Base-by-base conservation (phyloP, 306 rosid genomes). In the Casuarina glauca region DNA sequence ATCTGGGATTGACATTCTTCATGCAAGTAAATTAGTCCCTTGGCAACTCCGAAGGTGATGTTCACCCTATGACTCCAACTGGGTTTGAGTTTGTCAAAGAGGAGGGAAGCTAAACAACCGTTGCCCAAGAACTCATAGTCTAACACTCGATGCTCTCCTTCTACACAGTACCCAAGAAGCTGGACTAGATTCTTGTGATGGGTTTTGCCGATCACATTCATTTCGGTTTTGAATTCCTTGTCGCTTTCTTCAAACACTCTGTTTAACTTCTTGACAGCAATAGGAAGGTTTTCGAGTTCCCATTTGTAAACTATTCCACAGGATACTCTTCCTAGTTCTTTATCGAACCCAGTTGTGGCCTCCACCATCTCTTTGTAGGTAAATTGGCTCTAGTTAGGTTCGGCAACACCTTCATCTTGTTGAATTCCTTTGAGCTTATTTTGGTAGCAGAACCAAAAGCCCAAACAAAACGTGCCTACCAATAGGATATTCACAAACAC, bases 111-210 rank as follows among this genome's bases (percentile, higher is more conserved):
- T 55, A 84, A 51, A 16, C 72, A 63, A 5, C 79, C 82, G 42
- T 80, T 83, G n/a, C 52, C 68, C 82, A 84, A 72, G 44, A 48
- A 79, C 45, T 83, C 78, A 8, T 79, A 79, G 3, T 78, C 74
- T 3, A 83, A 38, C 38, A 83, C 41, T 48, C 66, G 70, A 17
- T 76, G 46, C 7, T 45, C 51, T 4, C 55, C 72, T 13, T 77
- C 82, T 0, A 69, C 62, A 15, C 82, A 84, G 38, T 64, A 81
- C 46, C 80, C 85, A 1, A 77, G 42, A 53, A 80, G 67, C 11
- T 55, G 45, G 9, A 84, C 82, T 1, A 84, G 19, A 38, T 26
- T 26, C 32, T 26, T 26, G 32, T 26, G 32, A 26, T 26, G 32
- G 32, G 32, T 26, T 26, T 26, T 26, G 32, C 32, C 32, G 32